Evolutionary conservation across 129 eudicot species (phyloP), one percentile per base, ranked within the genome.

Genomic region (Scalesia atractyloides): DNA sequence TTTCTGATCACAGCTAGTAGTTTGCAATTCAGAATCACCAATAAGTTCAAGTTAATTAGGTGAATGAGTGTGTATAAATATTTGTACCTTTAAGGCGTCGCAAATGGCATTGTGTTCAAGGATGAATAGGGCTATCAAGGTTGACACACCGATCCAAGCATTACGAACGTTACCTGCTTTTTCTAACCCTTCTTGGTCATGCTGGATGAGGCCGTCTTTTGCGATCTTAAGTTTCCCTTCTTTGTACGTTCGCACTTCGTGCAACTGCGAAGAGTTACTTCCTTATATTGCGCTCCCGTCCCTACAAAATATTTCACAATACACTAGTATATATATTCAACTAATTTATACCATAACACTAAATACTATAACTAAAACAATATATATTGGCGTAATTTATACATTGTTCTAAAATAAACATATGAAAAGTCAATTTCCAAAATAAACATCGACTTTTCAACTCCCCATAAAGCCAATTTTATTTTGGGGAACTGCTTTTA

Each of bases 241-340:
- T 70, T 84, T 59, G 46, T 75, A 87, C 0, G 85, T 87, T 63
- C 92, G 79, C 46, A 87, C 64, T 56, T 84, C 59, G 22, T 79
- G 26, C 75, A 82, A 15, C 12, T 59, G 75, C 62, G 76, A 53
- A 7, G 65, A 59, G 68, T 76, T 33, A 74, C 70, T 84, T 53
- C 92, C 92, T 8, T 87, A 87, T 67, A 87, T 51, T 4, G 73
- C 86, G 47, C 92, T 87, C 16, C 85, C 92, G 19, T 87, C 92
- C 92, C 88, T 87, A 15, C 57, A 68, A 30, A 30, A 30, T 30
- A 30, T 24, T 24, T 1, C 26, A 24, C 26, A 24, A 24, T 24
- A 24, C 26, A 24, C 26, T 24, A 24, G 26, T 24, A 24, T 24
- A 24, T 24, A 24, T n/a, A n/a, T 30, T 30, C 34, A 30, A 30